Evolutionary conservation across 352 stramenopile species (phyloP).

Genomic region (Phytophthora pseudosyringae): DNA sequence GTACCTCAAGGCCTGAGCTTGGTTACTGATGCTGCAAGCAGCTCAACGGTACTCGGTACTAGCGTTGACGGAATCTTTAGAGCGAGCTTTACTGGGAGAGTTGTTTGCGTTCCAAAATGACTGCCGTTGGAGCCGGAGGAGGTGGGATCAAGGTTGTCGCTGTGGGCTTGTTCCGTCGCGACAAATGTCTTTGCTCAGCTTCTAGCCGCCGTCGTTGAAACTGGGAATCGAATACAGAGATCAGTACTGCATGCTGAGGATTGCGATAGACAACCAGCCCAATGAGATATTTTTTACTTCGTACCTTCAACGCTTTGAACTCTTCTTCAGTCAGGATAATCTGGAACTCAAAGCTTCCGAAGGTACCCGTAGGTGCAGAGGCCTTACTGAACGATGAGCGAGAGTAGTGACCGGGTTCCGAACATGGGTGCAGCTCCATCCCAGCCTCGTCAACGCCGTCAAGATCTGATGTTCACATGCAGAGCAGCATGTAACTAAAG

Average conservation of each 20-base stretch:
- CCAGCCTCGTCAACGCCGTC: slow-evolving; percentile 53
- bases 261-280: background rate
- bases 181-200: slow-evolving; percentile 62
- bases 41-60: slow-evolving; percentile 25
- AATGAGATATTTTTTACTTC: background rate
- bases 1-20: slow-evolving; percentile 20
- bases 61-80: slow-evolving; percentile 5
- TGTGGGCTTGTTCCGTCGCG: slow-evolving; percentile 34
- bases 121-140: slow-evolving; percentile 22
- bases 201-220: slow-evolving; percentile 60
- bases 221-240: slow-evolving; percentile 1
- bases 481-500: background rate
- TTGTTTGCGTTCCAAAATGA: background rate
- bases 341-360: slow-evolving; percentile 53
- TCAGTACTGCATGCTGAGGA: background rate
- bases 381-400: slow-evolving; percentile 38
- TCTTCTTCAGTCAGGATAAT: slow-evolving; percentile 67
- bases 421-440: slow-evolving; percentile 51
- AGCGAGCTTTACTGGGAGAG: slow-evolving; percentile 7
- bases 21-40: background rate
- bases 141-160: background rate
- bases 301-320: slow-evolving; percentile 63
- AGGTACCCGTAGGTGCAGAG: slow-evolving; percentile 12
- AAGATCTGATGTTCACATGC: slow-evolving; percentile 24
- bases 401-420: slow-evolving; percentile 60